Evolutionary conservation across 148 eudicot species (phyloP).

Genomic region (Arctostaphylos glauca): DNA sequence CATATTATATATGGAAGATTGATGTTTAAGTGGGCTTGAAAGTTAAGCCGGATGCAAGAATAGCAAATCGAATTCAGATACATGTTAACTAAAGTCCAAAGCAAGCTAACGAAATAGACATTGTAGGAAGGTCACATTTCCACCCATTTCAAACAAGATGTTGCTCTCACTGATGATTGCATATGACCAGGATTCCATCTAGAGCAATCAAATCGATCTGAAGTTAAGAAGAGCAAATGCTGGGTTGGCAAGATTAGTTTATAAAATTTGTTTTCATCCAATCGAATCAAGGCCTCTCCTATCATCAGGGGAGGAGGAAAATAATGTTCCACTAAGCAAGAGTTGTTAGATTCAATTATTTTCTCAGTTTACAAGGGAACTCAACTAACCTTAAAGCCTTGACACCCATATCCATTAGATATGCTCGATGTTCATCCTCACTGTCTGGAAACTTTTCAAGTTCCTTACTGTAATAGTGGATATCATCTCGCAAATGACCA

Average conservation of each 20-base stretch:
- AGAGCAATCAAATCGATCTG: constrained; percentile 1
- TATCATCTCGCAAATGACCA: constrained; percentile 86
- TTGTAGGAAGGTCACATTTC: neutral
- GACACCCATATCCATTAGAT: constrained; percentile 75
- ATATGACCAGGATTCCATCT: neutral
- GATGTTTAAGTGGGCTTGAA: neutral
- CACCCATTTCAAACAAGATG: neutral
- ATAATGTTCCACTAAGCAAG: neutral
- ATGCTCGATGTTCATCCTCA: constrained; percentile 70
- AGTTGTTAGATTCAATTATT: neutral
- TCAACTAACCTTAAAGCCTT: constrained; percentile 80
- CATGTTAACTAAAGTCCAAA: constrained; percentile 13
- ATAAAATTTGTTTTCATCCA: neutral
- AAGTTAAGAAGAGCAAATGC: neutral
- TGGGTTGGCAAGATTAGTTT: neutral
- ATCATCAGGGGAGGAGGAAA: constrained; percentile 4
- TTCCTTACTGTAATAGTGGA: constrained; percentile 52
- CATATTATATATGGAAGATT: neutral
- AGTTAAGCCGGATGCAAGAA: neutral
- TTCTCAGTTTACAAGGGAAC: constrained; percentile 8
- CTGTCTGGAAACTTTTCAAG: constrained; percentile 48
- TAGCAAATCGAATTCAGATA: neutral
- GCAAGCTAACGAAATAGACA: neutral
- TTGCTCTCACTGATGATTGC: neutral
- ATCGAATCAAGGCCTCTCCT: constrained; percentile 2